phyloP scores from a whole-genome alignment of 805 yeast species.

The Saturnispora diversa region DNA sequence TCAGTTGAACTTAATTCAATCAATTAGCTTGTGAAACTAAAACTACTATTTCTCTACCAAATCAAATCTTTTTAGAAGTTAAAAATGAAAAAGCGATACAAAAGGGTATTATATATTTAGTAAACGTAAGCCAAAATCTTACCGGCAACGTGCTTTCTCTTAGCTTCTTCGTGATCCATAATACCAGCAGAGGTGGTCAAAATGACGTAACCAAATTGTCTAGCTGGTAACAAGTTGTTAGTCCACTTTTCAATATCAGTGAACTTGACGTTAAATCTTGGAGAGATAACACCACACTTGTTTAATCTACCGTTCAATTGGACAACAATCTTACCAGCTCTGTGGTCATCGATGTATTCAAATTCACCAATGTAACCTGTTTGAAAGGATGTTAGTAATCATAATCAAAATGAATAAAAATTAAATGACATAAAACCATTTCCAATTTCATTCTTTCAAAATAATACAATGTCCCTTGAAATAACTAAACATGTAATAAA shows the following conservation, averaged over 20 bases:
- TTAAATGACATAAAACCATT: neutral
- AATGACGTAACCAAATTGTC: conserved; percentile 98
- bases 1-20: neutral
- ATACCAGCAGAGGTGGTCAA: conserved; percentile 99
- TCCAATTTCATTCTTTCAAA: neutral
- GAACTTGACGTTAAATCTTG: conserved; percentile 96
- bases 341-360: conserved; percentile 98
- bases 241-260: conserved; percentile 98
- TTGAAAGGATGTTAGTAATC: conserved; percentile 2
- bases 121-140: conserved; percentile 97
- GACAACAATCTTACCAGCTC: conserved; percentile 95
- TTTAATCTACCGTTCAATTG: conserved; percentile 96
- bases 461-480: conserved; percentile 1
- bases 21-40: neutral
- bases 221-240: conserved; percentile 95
- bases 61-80: conserved; percentile 1
- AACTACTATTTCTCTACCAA: neutral
- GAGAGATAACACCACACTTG: conserved; percentile 98
- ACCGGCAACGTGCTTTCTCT: conserved; percentile 99
- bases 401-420: neutral
- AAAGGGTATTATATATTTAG: conserved; percentile 40
- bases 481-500: conserved; percentile 1
- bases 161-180: conserved; percentile 99
- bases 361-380: conserved; percentile 86
- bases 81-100: conserved; percentile 1